These are phyloP conservation scores for Pholiota microspora DNA, from an alignment of 768 basidiomycete genomes.

Conservation along the genomic window DNA sequence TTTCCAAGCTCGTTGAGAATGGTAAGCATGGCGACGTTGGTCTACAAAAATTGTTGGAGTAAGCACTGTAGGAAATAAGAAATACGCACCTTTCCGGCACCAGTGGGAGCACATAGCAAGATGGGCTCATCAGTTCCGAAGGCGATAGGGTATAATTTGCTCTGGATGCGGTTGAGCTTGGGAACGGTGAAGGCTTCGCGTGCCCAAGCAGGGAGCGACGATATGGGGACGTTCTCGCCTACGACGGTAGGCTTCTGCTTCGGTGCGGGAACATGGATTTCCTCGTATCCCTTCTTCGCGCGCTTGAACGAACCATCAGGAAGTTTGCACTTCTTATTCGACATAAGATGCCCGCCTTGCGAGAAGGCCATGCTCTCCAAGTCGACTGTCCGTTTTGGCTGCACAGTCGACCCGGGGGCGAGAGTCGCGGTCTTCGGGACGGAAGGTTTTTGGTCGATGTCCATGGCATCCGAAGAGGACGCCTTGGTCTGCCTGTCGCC, in stretches of 20 bases:
- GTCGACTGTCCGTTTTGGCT: constrained; percentile 84
- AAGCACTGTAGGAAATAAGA: constrained; percentile 1
- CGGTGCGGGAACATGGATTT: constrained; percentile 94
- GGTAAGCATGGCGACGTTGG: constrained; percentile 95
- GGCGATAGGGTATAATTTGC: constrained; percentile 88
- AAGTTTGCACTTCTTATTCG: constrained; percentile 97
- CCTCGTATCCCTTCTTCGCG: constrained; percentile 94
- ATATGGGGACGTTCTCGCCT: constrained; percentile 69
- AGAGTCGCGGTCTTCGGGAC: constrained; percentile 86
- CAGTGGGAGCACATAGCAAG: constrained; percentile 95
- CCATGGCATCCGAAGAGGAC: constrained; percentile 61
- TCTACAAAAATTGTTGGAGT: constrained; percentile 45
- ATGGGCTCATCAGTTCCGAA: constrained; percentile 95
- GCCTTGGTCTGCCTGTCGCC: constrained; percentile 73
- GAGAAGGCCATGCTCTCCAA: constrained; percentile 94
- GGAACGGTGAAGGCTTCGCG: constrained; percentile 82
- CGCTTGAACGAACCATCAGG: constrained; percentile 98
- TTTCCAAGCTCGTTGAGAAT: constrained; percentile 90
- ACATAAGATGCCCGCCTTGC: constrained; percentile 96
- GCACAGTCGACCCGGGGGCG: constrained; percentile 81
- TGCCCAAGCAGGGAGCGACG: constrained; percentile 82
- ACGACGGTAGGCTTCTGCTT: constrained; percentile 67
- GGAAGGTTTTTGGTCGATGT: constrained; percentile 60
- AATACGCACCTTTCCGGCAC: constrained; percentile 85
- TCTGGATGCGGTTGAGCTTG: constrained; percentile 88